Evolutionary conservation across 1,139 yeast genomes (phyloP), one percentile per base, ranked within the genome.

Genomic region (Candida tunisiensis): DNA sequence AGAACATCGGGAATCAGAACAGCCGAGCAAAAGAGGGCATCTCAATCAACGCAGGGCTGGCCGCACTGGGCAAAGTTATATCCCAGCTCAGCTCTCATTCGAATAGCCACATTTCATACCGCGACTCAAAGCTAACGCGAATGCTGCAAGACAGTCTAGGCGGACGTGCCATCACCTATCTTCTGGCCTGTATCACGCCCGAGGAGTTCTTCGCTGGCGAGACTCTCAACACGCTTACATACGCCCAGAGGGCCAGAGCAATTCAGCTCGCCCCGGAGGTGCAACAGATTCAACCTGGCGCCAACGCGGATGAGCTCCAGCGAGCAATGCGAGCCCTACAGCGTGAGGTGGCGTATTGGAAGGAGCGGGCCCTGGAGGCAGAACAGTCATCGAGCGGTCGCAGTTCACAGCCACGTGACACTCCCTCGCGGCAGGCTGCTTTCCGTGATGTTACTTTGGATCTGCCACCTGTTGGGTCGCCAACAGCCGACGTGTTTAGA

Each of bases 1-100:
- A 61, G 34, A 57, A 80, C 32, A 75, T 92, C 0, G 93, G 93
- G 1, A 88, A 92, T 0, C 67, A 60, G 29, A 70, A 74, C 43
- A 72, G 68, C 42, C 60, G 91, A 17, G 92, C 93, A 0, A 69
- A 80, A 48, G 93, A 93, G 2, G 93, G 93, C 2, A 67, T 74
- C 8, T 28, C 33, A 41, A 83, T 83, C 29, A 83, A 83, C 48
- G 91, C 80, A 47, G 74, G 88, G 34, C 58, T 83, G 31, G 53
- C 82, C 21, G 74, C 93, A 0, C 60, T 83, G 26, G 95, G 94
- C 0, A 57, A 93, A 30, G 93, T 83, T 1, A 82, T 83, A 22
- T 80, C 74, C 42, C 63, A 78, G 1, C 58, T 82, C 25, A 10
- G 14, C n/a, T 8, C 11, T 5, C 4, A 14, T n/a, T 9, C n/a